Conservation (phyloP, 2,329 filamentous ascomycete genomes). For the Eurotiales sp. region DNA sequence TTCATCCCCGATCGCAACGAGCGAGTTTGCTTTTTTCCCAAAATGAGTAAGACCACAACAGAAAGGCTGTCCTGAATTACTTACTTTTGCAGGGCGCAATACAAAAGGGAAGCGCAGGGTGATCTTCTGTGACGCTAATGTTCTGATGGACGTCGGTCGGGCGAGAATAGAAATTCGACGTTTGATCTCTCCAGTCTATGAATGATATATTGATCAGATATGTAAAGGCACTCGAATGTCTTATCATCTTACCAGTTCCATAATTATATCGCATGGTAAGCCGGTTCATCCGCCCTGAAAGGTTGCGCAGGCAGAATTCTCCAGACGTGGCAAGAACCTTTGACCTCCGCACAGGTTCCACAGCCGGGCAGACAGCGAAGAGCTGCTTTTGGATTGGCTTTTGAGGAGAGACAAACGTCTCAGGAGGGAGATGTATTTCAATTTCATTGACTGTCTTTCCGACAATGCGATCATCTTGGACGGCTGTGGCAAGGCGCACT, state of each 20-base stretch:
- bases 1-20: conserved; percentile 68
- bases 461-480: conserved; percentile 29
- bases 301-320: conserved; percentile 36
- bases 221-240: not conserved
- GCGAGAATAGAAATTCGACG: conserved; percentile 56
- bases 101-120: conserved; percentile 60
- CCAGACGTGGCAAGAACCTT: conserved; percentile 34
- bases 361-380: conserved; percentile 17
- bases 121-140: conserved; percentile 34
- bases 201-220: not conserved
- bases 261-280: conserved; percentile 33
- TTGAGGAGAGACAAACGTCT: conserved; percentile 5
- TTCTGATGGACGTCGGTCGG: conserved; percentile 53
- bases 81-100: conserved; percentile 62
- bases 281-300: conserved; percentile 29
- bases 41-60: conserved; percentile 13
- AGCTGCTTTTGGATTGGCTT: conserved; percentile 14
- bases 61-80: conserved; percentile 22
- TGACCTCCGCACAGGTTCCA: conserved; percentile 34
- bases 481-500: conserved; percentile 31
- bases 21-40: conserved; percentile 53
- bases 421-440: conserved; percentile 12
- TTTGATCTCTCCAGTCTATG: conserved; percentile 56
- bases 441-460: conserved; percentile 27
- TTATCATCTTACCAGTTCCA: conserved; percentile 32